Evolutionary conservation across 495 filamentous ascomycete genomes (phyloP), one percentile per base, ranked within the genome.

Genomic region (Penicillium taxi): DNA sequence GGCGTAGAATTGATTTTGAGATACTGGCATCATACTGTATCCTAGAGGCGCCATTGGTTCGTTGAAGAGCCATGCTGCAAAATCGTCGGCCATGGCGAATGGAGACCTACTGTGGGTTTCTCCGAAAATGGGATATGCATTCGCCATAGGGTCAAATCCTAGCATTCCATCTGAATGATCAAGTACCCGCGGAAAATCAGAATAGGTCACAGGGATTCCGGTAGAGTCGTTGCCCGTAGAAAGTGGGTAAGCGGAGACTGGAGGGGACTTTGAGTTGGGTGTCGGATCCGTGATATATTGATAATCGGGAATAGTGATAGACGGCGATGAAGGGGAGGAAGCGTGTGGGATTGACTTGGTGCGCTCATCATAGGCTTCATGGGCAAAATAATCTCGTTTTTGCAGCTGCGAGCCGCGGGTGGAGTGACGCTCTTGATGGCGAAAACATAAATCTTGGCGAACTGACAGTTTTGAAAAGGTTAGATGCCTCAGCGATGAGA

Each of bases 371-470:
- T 52, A 41, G 7, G 43, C 35, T 16, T 56, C 50, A 16, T 58
- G 58, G 6, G 63, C 51, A 37, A 68, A 68, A 14, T 55, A 50
- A 53, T 96, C 91, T 56, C 91, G 94, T 43, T 88, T 81, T 63
- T 89, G 89, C 33, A 96, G 67, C 59, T 94, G 88, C 9, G 90
- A 96, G 30, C 90, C 91, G 51, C 87, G 82, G 42, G 87, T 89
- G n/a, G 86, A 94, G 59, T 98, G 91, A 39, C 91, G 79, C 55
- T 96, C 91, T 53, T 84, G 81, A 68, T 98, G 91, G 17, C 91
- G 80, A 45, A 88, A 78, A 50, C 93, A 94, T 31, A 98, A 73
- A 54, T 98, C 91, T 47, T 95, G 87, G 48, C 91, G 78, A 41
- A 96, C 91, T n/a, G n/a, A n/a, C n/a, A n/a, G n/a, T n/a, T n/a